Conservation (phyloP, 192 early-diverging fungal species). For the Podochytrium sp. region DNA sequence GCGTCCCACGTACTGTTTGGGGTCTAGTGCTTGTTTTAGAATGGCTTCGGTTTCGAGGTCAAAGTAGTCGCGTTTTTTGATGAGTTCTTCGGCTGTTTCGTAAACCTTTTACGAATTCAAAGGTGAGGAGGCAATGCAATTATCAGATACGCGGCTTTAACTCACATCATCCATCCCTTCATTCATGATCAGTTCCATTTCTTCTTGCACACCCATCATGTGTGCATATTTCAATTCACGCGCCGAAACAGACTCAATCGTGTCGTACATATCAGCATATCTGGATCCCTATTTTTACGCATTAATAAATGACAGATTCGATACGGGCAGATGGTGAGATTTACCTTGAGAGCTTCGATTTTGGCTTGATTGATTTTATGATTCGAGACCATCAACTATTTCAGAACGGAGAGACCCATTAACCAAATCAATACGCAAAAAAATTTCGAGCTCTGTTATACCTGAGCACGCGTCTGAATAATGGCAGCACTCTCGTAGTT, state of each 20-base stretch:
- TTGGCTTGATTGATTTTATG: constrained; percentile 52
- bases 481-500: constrained; percentile 48
- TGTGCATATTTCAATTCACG: constrained; percentile 43
- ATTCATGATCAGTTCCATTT: constrained; percentile 55
- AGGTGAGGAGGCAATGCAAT: neutral
- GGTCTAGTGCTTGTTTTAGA: constrained; percentile 39
- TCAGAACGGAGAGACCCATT: neutral
- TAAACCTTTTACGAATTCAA: constrained; percentile 32
- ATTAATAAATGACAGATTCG: neutral
- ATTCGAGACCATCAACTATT: constrained; percentile 45
- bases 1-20: constrained; percentile 22
- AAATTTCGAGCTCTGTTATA: neutral
- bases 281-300: constrained; percentile 37
- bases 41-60: constrained; percentile 42
- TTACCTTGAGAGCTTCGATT: constrained; percentile 49
- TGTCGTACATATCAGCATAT: constrained; percentile 42
- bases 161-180: constrained; percentile 52
- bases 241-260: constrained; percentile 30
- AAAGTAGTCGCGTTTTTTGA: constrained; percentile 28
- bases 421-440: neutral
- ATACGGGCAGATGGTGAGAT: neutral
- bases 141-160: neutral
- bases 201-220: constrained; percentile 41
- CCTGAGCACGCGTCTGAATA: constrained; percentile 47
- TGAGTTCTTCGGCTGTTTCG: constrained; percentile 39